A percentile compares a stretch with the other conserved stretches of the same genome.
Evolutionary conservation across 1,284 basidiomycete genomes (phyloP).

Genomic region (Wallemia mellicola): DNA sequence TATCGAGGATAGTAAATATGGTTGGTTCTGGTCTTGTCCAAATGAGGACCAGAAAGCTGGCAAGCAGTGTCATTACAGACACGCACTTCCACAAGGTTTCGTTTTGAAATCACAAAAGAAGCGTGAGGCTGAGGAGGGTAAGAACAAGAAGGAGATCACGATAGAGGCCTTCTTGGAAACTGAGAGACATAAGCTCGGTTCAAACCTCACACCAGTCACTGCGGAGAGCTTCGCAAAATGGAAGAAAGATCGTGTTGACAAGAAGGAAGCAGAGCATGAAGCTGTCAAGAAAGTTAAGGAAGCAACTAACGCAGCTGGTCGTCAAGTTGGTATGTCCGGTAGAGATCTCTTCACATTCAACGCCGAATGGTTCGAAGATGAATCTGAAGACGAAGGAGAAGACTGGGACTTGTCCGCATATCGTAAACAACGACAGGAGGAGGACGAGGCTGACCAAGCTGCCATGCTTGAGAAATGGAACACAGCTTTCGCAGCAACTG

Average conservation of each 20-base stretch:
- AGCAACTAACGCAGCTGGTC: constrained; percentile 54
- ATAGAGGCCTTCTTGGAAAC: constrained; percentile 93
- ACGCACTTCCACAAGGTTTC: constrained; percentile 84
- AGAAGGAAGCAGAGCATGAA: constrained; percentile 65
- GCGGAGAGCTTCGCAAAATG: constrained; percentile 69
- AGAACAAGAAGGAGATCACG: constrained; percentile 53
- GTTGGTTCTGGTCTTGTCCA: constrained; percentile 18
- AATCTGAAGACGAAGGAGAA: constrained; percentile 38
- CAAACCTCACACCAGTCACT: constrained; percentile 85
- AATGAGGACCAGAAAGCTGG: constrained; percentile 11
- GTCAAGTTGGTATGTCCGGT: constrained; percentile 75
- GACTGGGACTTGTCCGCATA: constrained; percentile 41
- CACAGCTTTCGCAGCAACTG: background rate
- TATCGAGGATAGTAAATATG: constrained; percentile 65
- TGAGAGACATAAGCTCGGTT: constrained; percentile 78
- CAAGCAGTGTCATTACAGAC: constrained; percentile 73
- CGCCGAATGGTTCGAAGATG: constrained; percentile 73
- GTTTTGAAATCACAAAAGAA: constrained; percentile 15
- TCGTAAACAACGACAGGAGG: constrained; percentile 30
- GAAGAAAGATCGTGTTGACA: constrained; percentile 62
- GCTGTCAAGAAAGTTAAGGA: constrained; percentile 59
- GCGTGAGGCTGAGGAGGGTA: constrained; percentile 27
- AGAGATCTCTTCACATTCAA: constrained; percentile 94
- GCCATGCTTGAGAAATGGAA: background rate
- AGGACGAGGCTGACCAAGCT: constrained; percentile 11